phyloP scores from a whole-genome alignment of 371 early-diverging fungal species.

The Capniomyces stellatus region DNA sequence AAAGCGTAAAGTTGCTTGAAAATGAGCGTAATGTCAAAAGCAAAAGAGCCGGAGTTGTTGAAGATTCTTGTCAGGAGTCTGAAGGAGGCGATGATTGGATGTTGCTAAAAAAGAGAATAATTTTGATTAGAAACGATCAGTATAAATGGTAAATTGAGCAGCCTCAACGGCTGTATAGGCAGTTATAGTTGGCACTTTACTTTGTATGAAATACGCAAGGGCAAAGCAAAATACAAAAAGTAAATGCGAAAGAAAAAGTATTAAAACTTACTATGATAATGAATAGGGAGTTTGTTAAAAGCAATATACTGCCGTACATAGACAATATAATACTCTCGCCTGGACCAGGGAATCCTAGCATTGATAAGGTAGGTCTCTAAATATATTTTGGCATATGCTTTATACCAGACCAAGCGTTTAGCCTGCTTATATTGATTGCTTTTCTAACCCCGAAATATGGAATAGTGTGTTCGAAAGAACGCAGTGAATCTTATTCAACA shows the following conservation, averaged over 20 bases:
- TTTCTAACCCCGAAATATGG: no score
- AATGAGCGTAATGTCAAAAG: neutral
- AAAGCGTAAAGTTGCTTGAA: neutral
- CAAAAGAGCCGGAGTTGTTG: no score
- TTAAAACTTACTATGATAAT: no score
- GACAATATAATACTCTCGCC: constrained; percentile 85
- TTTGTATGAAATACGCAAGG: no score
- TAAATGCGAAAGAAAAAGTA: no score
- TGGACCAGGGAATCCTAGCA: constrained; percentile 67
- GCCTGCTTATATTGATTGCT: neutral
- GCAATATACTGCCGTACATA: constrained; percentile 51
- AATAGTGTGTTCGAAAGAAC: no score
- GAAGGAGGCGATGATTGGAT: no score
- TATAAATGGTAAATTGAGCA: constrained; percentile 40
- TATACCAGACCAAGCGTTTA: neutral
- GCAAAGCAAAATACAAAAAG: no score
- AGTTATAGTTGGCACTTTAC: no score
- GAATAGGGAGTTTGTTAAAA: constrained; percentile 6
- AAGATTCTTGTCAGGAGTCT: no score
- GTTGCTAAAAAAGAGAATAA: constrained; percentile 20
- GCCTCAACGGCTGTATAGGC: no score
- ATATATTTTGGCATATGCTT: constrained; percentile 13
- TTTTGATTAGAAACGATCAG: constrained; percentile 84
- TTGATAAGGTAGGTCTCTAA: constrained; percentile 5
- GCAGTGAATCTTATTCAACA: no score